Conservation (phyloP, 495 filamentous ascomycete genomes). For the Daldinia loculata region DNA sequence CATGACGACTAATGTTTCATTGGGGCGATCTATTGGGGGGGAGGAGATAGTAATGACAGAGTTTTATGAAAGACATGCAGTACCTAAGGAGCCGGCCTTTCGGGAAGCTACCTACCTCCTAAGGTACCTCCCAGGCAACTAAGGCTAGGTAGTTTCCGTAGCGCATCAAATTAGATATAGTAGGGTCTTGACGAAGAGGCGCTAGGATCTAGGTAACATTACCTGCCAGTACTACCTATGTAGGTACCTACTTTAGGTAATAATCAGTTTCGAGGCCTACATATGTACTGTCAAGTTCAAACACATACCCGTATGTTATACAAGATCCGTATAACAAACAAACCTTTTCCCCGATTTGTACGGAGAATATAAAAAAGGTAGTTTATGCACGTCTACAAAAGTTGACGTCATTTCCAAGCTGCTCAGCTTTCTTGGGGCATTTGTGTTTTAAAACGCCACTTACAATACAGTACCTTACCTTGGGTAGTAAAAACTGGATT, state of each 20-base stretch:
- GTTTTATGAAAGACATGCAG: slow-evolving; percentile 23
- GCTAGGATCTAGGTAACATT: background rate
- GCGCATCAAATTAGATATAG: too few relatives aligned
- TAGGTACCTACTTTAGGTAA: background rate
- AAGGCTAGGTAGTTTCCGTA: too few relatives aligned
- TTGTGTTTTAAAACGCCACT: background rate
- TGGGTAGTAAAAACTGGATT: background rate
- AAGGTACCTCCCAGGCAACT: background rate
- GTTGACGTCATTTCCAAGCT: slow-evolving; percentile 1
- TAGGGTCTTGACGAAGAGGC: slow-evolving; percentile 1
- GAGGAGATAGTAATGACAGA: slow-evolving; percentile 14
- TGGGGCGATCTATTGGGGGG: background rate
- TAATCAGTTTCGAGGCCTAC: background rate
- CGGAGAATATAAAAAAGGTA: background rate
- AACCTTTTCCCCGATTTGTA: background rate
- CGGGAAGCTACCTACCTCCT: slow-evolving; percentile 9
- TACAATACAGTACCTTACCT: background rate
- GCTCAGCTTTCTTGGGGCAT: background rate
- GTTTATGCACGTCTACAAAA: background rate
- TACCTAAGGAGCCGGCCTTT: slow-evolving; percentile 24
- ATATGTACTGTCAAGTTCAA: background rate
- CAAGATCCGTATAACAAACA: background rate
- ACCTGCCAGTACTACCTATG: background rate
- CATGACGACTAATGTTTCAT: slow-evolving; percentile 24
- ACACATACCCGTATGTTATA: background rate